Percentiles rank a stretch among this genome's conserved stretches.
Evolutionary conservation across 2,329 filamentous ascomycete species (phyloP).

Genomic region (Dendryphion nanum): DNA sequence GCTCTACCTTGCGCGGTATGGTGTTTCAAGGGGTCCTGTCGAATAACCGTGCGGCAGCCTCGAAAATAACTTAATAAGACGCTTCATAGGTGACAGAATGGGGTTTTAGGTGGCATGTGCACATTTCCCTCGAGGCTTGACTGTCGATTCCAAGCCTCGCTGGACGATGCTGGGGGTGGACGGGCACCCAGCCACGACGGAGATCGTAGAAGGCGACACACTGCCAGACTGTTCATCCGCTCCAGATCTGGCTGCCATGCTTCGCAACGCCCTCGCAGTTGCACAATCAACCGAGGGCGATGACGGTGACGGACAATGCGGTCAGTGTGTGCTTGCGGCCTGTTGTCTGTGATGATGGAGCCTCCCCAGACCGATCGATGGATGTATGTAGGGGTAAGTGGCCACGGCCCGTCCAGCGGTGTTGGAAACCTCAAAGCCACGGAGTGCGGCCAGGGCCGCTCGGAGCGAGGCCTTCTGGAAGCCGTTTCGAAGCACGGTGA

Average conservation of each 20-base stretch:
- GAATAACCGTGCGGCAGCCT: slow-evolving; percentile 15
- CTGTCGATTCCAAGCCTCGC: background rate
- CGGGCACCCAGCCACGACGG: too few relatives aligned
- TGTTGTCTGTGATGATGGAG: background rate
- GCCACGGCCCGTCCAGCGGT: slow-evolving; percentile 1
- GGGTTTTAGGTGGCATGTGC: background rate
- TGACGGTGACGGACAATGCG: background rate
- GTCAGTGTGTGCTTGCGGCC: background rate
- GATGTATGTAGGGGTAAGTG: background rate
- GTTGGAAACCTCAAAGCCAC: background rate
- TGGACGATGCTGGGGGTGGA: background rate
- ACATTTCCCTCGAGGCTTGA: background rate
- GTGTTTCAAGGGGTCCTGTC: slow-evolving; percentile 22
- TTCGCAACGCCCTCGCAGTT: too few relatives aligned
- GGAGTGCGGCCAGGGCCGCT: slow-evolving; percentile 5
- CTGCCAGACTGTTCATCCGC: too few relatives aligned
- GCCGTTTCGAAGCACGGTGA: slow-evolving; percentile 3
- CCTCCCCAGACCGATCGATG: background rate
- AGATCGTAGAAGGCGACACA: too few relatives aligned
- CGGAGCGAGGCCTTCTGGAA: slow-evolving; percentile 11
- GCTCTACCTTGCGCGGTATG: slow-evolving; percentile 23
- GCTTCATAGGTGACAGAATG: slow-evolving; percentile 1
- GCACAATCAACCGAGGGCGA: too few relatives aligned
- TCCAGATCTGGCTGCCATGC: too few relatives aligned
- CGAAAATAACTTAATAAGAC: slow-evolving; percentile 17